Base-by-base conservation (phyloP, 2,329 filamentous ascomycete species). In the Exserohilum turcica region DNA sequence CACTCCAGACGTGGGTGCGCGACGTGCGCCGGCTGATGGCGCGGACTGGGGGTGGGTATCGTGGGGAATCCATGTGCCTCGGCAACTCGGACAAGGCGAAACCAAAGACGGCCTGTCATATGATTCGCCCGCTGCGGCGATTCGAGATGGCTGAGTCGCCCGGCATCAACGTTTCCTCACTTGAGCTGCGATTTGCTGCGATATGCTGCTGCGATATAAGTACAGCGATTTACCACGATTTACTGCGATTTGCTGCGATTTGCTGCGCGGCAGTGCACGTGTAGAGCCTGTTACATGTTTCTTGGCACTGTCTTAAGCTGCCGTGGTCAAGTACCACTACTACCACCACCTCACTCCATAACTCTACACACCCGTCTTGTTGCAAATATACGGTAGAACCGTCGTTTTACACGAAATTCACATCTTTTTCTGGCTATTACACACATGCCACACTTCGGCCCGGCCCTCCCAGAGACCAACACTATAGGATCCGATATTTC, bases 41-140 rank as follows among this genome's bases (percentile, higher is more conserved):
- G 53, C 54, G 55, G 46, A 46, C 53, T 58, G 48, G 52, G 46
- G n/a, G n/a, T n/a, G n/a, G n/a, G 55, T 42, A 40, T 57, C 65
- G 65, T 69, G 64, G 64, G 65, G 65, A 66, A 66, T 54, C 46
- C 42, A 46, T 55, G 59, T 59, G 60, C 67, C 67, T 65, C 66
- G 68, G 68, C 60, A 67, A 59, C 43, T 59, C 47, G 45, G 61
- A 37, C 52, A 48, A 52, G 52, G 50, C 52, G 52, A 48, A 33
- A 48, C 52, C 55, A 56, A 59, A 56, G 60, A 45, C 56, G 16
- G 33, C 35, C 38, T 39, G 48, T 57, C 53, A 48, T 45, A 49
- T 54, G 55, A 49, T 33, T 55, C 43, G 19, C 42, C 24, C 24
- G 32, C 28, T 36, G 32, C 36, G 27, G 48, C 43, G 59, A 64